Percentiles rank a stretch among this genome's conserved stretches.
These are phyloP conservation scores for Tilletia indica DNA, from an alignment of 1,284 basidiomycete genomes.

Conservation along the genomic window DNA sequence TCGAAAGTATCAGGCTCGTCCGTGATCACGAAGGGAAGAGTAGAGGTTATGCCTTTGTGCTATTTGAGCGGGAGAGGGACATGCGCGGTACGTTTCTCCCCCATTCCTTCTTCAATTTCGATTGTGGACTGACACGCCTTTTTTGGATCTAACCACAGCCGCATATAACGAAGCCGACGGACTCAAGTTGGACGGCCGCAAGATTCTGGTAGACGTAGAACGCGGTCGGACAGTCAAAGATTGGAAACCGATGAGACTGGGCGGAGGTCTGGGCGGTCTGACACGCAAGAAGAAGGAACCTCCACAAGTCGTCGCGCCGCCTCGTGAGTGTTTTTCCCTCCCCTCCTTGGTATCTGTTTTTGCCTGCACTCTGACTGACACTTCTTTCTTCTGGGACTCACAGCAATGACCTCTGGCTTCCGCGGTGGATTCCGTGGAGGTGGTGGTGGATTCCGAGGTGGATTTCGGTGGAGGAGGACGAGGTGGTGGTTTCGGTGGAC, in stretches of 20 bases:
- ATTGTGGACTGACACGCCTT: background rate
- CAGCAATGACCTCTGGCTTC: constrained; percentile 55
- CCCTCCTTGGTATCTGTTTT: background rate
- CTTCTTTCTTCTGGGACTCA: constrained; percentile 36
- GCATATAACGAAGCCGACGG: constrained; percentile 99
- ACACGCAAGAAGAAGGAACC: constrained; percentile 59
- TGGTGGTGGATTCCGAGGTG: constrained; percentile 57
- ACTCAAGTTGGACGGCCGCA: constrained; percentile 87
- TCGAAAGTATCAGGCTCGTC: constrained; percentile 86
- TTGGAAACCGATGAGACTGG: constrained; percentile 93
- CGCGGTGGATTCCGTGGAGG: constrained; percentile 55
- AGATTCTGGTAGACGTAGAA: constrained; percentile 95
- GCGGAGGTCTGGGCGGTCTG: constrained; percentile 89
- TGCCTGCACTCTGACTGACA: background rate
- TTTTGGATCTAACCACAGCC: constrained; percentile 61
- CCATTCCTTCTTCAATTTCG: background rate
- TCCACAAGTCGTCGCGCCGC: background rate
- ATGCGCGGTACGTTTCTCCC: constrained; percentile 62
- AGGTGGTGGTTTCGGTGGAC: background rate
- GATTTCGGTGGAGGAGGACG: constrained; percentile 49
- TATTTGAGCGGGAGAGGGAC: constrained; percentile 95
- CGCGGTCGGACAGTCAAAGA: constrained; percentile 94
- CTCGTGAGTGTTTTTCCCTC: background rate
- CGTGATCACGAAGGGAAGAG: constrained; percentile 76
- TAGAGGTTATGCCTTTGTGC: constrained; percentile 92